Conservation (phyloP, 129 eudicot genomes). For the Scalesia atractyloides region DNA sequence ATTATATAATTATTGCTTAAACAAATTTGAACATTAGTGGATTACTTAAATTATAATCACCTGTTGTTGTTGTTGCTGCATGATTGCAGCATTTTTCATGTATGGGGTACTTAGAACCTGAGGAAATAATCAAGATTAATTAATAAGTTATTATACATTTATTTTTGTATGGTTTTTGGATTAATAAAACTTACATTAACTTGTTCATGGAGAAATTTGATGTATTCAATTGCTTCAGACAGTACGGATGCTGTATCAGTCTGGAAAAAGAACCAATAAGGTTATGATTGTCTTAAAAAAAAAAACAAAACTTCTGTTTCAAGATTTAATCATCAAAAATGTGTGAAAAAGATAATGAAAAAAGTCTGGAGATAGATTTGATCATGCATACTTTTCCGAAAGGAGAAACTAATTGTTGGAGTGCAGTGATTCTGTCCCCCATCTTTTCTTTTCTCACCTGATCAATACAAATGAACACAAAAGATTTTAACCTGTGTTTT, state of each 20-base stretch:
- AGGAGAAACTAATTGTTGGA: conserved; percentile 99
- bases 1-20: background rate
- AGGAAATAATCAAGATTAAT: conserved; percentile 25
- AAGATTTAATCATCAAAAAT: conserved; percentile 35
- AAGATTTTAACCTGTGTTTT: conserved; percentile 12
- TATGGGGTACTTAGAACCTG: conserved; percentile 88
- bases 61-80: conserved; percentile 64
- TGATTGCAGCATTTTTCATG: conserved; percentile 75
- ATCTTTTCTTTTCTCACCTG: conserved; percentile 99
- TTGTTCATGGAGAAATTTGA: conserved; percentile 96
- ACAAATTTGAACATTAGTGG: background rate
- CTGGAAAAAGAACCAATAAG: conserved; percentile 40
- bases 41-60: background rate
- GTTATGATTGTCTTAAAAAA: conserved; percentile 7
- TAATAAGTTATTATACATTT: background rate
- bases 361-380: conserved; percentile 24
- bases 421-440: conserved; percentile 99
- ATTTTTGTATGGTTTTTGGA: background rate
- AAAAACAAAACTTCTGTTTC: conserved; percentile 25
- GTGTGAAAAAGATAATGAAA: conserved; percentile 3
- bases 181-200: conserved; percentile 63
- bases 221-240: conserved; percentile 91
- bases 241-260: conserved; percentile 99
- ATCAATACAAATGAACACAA: conserved; percentile 35
- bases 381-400: conserved; percentile 90